Evolutionary conservation across 192 early-diverging fungal species (phyloP).

Genomic region (Backusella macrospora): DNA sequence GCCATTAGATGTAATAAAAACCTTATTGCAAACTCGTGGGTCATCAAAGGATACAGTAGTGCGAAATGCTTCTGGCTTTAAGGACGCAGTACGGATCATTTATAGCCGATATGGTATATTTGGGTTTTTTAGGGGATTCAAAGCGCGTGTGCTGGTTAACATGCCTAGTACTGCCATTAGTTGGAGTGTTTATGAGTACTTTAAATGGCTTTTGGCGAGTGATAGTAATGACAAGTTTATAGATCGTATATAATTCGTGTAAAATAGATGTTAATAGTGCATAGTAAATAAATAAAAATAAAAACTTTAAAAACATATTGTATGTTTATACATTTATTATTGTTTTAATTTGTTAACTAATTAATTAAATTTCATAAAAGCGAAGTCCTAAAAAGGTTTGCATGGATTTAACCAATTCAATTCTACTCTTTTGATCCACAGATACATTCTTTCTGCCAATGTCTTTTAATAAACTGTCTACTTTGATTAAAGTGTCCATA

Average conservation of each 20-base stretch:
- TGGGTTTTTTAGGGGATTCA: constrained; percentile 70
- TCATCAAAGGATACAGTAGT: constrained; percentile 62
- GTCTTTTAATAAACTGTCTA: background rate
- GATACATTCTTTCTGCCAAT: background rate
- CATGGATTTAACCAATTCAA: background rate
- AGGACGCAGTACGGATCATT: constrained; percentile 64
- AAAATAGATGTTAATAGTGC: background rate
- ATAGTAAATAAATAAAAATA: background rate
- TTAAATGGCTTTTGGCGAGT: constrained; percentile 59
- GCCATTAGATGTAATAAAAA: constrained; percentile 95
- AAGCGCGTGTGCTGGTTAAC: constrained; percentile 75
- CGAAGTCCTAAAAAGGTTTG: background rate
- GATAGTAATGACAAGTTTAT: constrained; percentile 20
- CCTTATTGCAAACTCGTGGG: constrained; percentile 80
- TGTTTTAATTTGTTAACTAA: background rate
- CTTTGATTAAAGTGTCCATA: constrained; percentile 3
- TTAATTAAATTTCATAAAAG: constrained; percentile 3
- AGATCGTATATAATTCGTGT: constrained; percentile 16
- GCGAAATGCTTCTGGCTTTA: constrained; percentile 61
- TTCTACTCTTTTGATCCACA: background rate
- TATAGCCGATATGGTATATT: constrained; percentile 60
- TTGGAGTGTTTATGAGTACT: constrained; percentile 84
- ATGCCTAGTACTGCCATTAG: constrained; percentile 85
- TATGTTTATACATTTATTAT: background rate
- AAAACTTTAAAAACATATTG: background rate